Conservation (phyloP, 139 green algal species). For the Edaphochlamys debaryana region DNA sequence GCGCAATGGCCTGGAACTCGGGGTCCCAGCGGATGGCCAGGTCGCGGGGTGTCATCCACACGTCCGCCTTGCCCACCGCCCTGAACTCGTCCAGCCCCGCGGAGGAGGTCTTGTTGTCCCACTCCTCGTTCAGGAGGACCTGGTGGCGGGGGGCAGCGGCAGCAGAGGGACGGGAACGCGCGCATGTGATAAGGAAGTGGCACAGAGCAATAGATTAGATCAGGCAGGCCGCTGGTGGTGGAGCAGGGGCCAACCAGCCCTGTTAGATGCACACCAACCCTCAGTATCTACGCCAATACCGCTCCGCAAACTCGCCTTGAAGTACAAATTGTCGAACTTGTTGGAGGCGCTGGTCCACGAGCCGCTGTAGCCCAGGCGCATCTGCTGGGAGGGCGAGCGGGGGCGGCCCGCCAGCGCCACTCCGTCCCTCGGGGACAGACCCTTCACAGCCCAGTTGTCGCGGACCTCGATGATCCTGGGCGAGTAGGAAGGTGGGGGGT, state of each 20-base stretch:
- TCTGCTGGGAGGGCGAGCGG: conserved; percentile 23
- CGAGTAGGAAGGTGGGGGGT: background rate
- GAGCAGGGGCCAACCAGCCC: background rate
- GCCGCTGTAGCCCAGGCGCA: conserved; percentile 48
- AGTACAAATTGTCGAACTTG: conserved; percentile 49
- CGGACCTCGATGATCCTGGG: background rate
- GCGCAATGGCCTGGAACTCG: conserved; percentile 8
- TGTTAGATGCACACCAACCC: background rate
- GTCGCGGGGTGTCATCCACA: conserved; percentile 40
- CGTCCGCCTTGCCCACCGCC: conserved; percentile 11
- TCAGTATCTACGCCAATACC: background rate
- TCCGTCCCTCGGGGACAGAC: conserved; percentile 14
- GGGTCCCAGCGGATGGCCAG: conserved; percentile 36
- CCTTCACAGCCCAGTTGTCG: conserved; percentile 40
- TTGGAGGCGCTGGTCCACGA: conserved; percentile 1
- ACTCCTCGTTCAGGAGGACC: conserved; percentile 30
- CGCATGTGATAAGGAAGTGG: background rate
- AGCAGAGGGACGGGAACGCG: too few species aligned
- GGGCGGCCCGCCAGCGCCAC: conserved; percentile 47
- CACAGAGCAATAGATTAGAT: too few species aligned
- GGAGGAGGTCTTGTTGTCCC: background rate
- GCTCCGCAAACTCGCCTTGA: conserved; percentile 13
- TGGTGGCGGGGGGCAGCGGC: background rate
- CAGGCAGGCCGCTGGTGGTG: background rate
- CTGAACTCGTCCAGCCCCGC: conserved; percentile 31